phyloP scores from a whole-genome alignment of 2,329 filamentous ascomycete genomes.

The Rhynchosporium graminicola region DNA sequence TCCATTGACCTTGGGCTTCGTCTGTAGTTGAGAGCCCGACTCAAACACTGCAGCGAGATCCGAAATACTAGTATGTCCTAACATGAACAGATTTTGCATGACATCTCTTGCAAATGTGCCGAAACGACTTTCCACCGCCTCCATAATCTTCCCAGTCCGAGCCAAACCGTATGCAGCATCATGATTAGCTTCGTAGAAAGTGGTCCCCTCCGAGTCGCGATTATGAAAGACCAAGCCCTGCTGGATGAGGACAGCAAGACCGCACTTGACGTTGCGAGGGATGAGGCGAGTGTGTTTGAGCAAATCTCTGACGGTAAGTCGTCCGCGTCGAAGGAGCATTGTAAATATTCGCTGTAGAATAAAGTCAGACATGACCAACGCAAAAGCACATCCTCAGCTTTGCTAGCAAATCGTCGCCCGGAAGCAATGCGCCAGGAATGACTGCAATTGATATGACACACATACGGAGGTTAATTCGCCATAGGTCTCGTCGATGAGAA shows the following conservation, averaged over 20 bases:
- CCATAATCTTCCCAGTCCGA: constrained; percentile 78
- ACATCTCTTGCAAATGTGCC: constrained; percentile 74
- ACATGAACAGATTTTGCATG: constrained; percentile 70
- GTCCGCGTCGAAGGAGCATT: constrained; percentile 75
- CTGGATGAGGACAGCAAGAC: constrained; percentile 81
- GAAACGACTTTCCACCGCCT: constrained; percentile 71
- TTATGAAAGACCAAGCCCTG: constrained; percentile 82
- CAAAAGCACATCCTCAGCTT: constrained; percentile 27
- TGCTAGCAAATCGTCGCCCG: constrained; percentile 9
- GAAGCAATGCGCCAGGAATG: constrained; percentile 10
- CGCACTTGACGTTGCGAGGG: constrained; percentile 75
- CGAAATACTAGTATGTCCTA: constrained; percentile 74
- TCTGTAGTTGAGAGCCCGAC: constrained; percentile 28
- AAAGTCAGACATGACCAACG: constrained; percentile 34
- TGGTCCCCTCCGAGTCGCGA: constrained; percentile 61
- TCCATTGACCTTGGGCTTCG: constrained; percentile 37
- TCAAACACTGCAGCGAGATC: constrained; percentile 68
- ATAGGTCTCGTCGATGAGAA: constrained; percentile 85
- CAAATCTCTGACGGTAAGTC: constrained; percentile 70
- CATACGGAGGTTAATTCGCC: constrained; percentile 90
- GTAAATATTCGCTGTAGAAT: constrained; percentile 75
- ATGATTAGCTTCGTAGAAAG: constrained; percentile 83
- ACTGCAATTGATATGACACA: constrained; percentile 29
- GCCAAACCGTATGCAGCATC: constrained; percentile 79
- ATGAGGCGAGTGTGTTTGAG: constrained; percentile 71